Conservation (phyloP, 192 early-diverging fungal genomes). For the Entomortierella chlamydospora region DNA sequence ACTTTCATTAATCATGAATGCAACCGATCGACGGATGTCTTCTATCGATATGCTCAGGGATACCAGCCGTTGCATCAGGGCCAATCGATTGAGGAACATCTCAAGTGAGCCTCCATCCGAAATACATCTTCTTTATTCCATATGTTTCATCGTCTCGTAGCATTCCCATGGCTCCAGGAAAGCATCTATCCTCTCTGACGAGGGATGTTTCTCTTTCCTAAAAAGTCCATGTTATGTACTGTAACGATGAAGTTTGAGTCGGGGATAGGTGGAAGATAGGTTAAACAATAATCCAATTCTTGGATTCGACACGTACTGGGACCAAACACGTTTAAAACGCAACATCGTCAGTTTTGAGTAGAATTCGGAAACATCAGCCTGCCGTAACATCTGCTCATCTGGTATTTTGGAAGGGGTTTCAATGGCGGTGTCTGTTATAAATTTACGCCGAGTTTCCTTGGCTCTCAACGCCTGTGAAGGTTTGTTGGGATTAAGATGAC, state of each 20-base stretch:
- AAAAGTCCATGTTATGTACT: slow-evolving; percentile 9
- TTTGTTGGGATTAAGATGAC: not conserved
- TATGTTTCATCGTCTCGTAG: slow-evolving; percentile 15
- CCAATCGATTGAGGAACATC: slow-evolving; percentile 6
- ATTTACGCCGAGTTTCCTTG: slow-evolving; percentile 29
- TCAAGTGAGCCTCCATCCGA: not conserved
- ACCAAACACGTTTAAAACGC: not conserved
- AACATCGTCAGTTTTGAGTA: slow-evolving; percentile 7
- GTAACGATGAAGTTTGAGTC: not conserved
- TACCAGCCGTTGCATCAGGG: slow-evolving; percentile 17
- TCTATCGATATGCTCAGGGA: slow-evolving; percentile 1
- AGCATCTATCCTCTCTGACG: not conserved
- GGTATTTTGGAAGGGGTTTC: not conserved
- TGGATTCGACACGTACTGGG: not conserved
- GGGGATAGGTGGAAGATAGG: slow-evolving; percentile 11
- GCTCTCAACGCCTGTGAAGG: not conserved
- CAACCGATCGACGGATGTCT: not conserved
- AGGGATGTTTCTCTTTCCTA: not conserved
- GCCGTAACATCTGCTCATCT: not conserved
- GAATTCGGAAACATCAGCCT: not conserved
- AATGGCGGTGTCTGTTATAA: not conserved
- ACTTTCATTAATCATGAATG: too few relatives aligned
- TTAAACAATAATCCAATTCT: slow-evolving; percentile 5
- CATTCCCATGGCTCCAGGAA: slow-evolving; percentile 35
- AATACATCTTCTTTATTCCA: slow-evolving; percentile 10